Base-by-base conservation (phyloP, 306 rosid species). In the Urtica urens region DNA sequence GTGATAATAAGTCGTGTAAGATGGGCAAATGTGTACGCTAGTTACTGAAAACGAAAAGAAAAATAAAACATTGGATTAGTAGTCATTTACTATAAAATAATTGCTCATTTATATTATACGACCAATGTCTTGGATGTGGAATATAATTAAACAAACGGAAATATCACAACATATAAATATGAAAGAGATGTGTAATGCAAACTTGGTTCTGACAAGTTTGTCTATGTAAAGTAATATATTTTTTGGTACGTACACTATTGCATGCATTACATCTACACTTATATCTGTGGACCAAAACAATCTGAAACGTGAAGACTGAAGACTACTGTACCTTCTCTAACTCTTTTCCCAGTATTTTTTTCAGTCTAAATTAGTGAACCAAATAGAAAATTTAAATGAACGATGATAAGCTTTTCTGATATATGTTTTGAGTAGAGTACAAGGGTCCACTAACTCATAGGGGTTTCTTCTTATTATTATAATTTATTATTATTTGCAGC, bases 391-490 rank as follows among this genome's bases (percentile, higher is more conserved):
- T 41, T 42, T 55, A 20, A 49, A 61, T 35, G 39, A 23, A 15
- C 15, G 23, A 41, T 55, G 35, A 57, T 55, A 35, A 14, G 27
- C 24, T 19, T 50, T 23, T 50, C 43, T 24, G 13, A 41, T 10
- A 35, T 35, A 35, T n/a, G n/a, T 35, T 26, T 23, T 13, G 38
- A 43, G 46, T 31, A 33, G 2, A 34, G 64, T 21, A 54, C 26
- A 59, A 59, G 37, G 65, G 61, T 62, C 65, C 61, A 62, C 57
- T 23, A 46, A 20, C 58, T 65, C 38, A 35, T 25, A 19, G n/a
- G n/a, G n/a, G n/a, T n/a, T n/a, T n/a, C n/a, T n/a, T 11, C 48
- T 17, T n/a, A n/a, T n/a, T n/a, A n/a, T n/a, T 45, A 45, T 45
- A 42, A 38, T n/a, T n/a, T n/a, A n/a, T 15, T 33, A 17, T 29